Conservation (phyloP, 352 stramenopile species). For the Thraustochytrium striatum region DNA sequence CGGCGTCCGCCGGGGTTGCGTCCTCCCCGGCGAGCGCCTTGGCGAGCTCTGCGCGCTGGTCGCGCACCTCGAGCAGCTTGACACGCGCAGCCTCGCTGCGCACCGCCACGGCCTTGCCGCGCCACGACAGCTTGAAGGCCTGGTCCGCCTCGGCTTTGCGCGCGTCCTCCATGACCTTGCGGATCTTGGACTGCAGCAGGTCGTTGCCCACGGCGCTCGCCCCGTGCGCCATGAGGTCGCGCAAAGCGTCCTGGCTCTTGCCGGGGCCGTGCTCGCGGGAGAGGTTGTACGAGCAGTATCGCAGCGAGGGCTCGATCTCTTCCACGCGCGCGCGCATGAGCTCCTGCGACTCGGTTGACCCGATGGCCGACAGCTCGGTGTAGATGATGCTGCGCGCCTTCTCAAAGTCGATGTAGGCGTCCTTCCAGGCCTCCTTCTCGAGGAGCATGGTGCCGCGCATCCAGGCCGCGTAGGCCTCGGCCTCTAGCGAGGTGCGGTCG, state of each 20-base stretch:
- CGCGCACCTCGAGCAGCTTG: conserved; percentile 26
- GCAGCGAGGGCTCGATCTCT: conserved; percentile 33
- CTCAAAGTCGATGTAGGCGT: conserved; percentile 54
- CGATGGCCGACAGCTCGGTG: conserved; percentile 9
- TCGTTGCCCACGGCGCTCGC: conserved; percentile 13
- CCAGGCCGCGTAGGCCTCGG: conserved; percentile 75
- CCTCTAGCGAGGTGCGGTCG: conserved; percentile 76
- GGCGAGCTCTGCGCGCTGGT: neutral
- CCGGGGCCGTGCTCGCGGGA: conserved; percentile 9
- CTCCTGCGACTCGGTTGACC: conserved; percentile 7
- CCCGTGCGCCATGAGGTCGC: neutral
- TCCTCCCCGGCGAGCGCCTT: neutral
- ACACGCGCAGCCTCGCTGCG: neutral
- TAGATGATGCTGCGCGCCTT: conserved; percentile 22
- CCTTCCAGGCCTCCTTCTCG: conserved; percentile 74
- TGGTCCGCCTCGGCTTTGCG: conserved; percentile 19
- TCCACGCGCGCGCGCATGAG: conserved; percentile 35
- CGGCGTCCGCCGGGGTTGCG: neutral
- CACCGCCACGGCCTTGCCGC: neutral
- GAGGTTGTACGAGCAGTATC: conserved; percentile 45
- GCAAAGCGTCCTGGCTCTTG: conserved; percentile 15
- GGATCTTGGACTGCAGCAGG: conserved; percentile 37
- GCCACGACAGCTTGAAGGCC: conserved; percentile 12
- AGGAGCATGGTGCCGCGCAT: conserved; percentile 79
- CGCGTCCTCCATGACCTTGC: conserved; percentile 37